Conservation (phyloP, 1,284 basidiomycete genomes). For the Somion occarium region DNA sequence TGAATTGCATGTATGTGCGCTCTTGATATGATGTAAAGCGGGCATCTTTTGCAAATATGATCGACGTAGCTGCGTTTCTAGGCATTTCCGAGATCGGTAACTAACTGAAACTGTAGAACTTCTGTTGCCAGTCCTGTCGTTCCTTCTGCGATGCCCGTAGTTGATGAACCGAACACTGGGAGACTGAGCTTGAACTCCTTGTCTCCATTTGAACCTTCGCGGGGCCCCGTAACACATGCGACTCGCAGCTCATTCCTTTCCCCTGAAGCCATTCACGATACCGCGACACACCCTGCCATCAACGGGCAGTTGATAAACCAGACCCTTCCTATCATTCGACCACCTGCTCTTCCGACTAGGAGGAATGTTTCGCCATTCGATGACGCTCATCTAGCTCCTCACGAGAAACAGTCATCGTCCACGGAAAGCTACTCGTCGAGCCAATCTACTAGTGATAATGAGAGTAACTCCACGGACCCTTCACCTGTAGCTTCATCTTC, state of each 20-base stretch:
- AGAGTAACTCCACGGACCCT: background rate
- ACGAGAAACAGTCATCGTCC: background rate
- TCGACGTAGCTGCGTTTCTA: no score
- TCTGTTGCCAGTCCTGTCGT: background rate
- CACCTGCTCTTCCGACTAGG: slow-evolving; percentile 6
- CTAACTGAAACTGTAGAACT: background rate
- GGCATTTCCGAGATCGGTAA: no score
- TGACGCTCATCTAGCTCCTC: background rate
- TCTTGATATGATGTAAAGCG: no score
- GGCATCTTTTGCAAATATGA: no score
- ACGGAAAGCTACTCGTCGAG: background rate
- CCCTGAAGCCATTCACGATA: background rate
- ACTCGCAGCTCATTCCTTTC: background rate
- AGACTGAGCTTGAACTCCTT: background rate
- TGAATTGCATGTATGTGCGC: no score
- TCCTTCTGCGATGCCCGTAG: background rate
- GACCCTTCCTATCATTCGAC: background rate
- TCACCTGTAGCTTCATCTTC: background rate
- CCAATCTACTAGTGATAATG: slow-evolving; percentile 5
- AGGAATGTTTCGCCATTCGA: slow-evolving; percentile 1
- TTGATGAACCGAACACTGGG: background rate
- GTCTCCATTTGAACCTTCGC: background rate
- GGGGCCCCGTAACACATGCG: background rate
- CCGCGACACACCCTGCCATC: background rate
- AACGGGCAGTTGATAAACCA: no score